Evolutionary conservation across 2,329 filamentous ascomycete species (phyloP), one percentile per base, ranked within the genome.

Genomic region (Aspergillus japonicus): DNA sequence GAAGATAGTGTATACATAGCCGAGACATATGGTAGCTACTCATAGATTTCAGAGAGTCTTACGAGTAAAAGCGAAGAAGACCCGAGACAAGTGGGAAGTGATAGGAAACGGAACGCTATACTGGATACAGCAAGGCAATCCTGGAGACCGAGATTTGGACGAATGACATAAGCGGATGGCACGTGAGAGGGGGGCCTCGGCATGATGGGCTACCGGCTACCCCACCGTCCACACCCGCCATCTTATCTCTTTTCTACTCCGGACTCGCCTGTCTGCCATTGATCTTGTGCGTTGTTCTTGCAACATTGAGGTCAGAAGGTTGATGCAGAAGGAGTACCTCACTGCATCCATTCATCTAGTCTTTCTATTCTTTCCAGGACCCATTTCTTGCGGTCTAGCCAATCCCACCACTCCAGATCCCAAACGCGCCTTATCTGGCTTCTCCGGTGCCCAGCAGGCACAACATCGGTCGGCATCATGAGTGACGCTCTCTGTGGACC

Each of bases 401-500:
- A 44, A 12, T 16, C 8, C 39, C 19, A 10, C 39, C 16, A 44
- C 14, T 7, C 11, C 33, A 35, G 5, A 12, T 16, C 11, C 11
- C 11, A 35, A 35, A 12, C 33, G 11, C 33, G 33, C 33, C 33
- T 35, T 35, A 35, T 35, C 33, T 35, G 33, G 33, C 33, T 35
- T 35, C 33, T 35, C 33, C 33, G 4, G 33, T 44, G n/a, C 16
- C n/a, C 39, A 12, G 14, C 39, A 19, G 16, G 39, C 39, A 44
- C 39, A 16, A 19, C 39, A 19, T 6, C 39, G 6, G 16, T 19
- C 39, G 56, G 48, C 69, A 78, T 65, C 67, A 90, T 90, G 87
- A 81, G 85, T 55, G 87, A 90, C 69, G 82, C 84, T 66, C 79
- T 90, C 58, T 93, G 90, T 73, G 89, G 90, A 60, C 89, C 89